Conservation (phyloP, 2,329 filamentous ascomycete genomes). For the Calonectria henricotiae region DNA sequence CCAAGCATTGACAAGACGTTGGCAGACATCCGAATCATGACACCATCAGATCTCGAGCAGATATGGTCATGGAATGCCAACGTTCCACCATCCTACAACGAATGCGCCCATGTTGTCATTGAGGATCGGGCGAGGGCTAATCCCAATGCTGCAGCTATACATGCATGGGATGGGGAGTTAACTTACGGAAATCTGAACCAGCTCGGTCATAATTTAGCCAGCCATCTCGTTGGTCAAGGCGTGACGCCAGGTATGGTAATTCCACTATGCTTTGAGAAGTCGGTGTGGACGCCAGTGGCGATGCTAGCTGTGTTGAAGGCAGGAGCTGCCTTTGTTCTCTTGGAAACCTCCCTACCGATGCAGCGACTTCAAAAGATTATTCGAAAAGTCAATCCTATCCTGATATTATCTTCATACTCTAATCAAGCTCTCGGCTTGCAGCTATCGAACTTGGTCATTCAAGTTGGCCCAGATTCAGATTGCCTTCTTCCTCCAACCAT, state of each 20-base stretch:
- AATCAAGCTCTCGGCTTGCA: neutral
- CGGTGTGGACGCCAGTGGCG: conserved; percentile 45
- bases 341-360: conserved; percentile 41
- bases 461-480: neutral
- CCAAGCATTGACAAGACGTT: neutral
- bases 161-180: conserved; percentile 52
- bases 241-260: conserved; percentile 47
- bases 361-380: conserved; percentile 34
- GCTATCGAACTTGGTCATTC: neutral
- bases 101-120: conserved; percentile 42
- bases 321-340: conserved; percentile 45
- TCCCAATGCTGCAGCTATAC: conserved; percentile 44
- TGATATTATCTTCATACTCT: neutral
- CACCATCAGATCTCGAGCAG: conserved; percentile 37
- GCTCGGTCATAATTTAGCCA: conserved; percentile 59
- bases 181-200: conserved; percentile 61
- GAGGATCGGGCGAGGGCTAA: conserved; percentile 25
- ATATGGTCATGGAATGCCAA: conserved; percentile 37
- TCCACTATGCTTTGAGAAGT: conserved; percentile 47
- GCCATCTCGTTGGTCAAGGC: conserved; percentile 54
- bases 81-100: conserved; percentile 39
- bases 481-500: neutral
- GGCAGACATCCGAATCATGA: neutral
- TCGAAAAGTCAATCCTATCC: neutral
- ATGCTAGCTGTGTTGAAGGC: conserved; percentile 50